Conservation (phyloP, 345 rosid species). For the Lumnitzera racemosa region DNA sequence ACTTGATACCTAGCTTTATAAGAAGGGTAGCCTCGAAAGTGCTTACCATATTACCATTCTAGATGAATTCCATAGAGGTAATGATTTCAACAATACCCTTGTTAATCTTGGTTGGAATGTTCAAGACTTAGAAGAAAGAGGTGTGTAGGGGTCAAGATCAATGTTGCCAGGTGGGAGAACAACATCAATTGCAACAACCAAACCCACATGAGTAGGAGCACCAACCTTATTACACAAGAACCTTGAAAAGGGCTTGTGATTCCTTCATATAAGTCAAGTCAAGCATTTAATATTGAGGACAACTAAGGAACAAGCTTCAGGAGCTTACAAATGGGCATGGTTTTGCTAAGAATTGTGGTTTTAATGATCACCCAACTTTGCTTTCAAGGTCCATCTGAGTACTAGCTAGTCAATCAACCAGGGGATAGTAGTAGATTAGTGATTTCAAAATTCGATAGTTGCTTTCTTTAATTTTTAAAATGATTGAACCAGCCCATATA, state of each 20-base stretch:
- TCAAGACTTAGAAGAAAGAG: conserved; percentile 95
- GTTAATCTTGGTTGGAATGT: conserved; percentile 96
- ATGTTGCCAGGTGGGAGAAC: conserved; percentile 95
- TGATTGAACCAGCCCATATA: too few species aligned
- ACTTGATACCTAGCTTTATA: conserved; percentile 83
- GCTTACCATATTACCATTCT: conserved; percentile 93
- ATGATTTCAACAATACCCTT: conserved; percentile 97
- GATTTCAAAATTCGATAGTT: too few species aligned
- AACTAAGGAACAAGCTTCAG: conserved; percentile 1
- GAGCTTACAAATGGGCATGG: conserved; percentile 1
- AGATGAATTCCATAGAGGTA: conserved; percentile 85
- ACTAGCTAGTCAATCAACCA: too few species aligned
- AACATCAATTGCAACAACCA: conserved; percentile 88
- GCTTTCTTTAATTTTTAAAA: too few species aligned
- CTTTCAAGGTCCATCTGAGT: conserved; percentile 25
- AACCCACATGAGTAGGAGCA: conserved; percentile 98
- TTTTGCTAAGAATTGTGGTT: neutral
- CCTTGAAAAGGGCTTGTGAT: too few species aligned
- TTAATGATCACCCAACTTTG: too few species aligned
- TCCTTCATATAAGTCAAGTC: too few species aligned
- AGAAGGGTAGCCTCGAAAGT: conserved; percentile 92
- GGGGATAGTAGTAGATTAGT: too few species aligned
- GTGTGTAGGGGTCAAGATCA: conserved; percentile 94
- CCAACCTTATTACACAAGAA: conserved; percentile 47
- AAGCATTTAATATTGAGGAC: too few species aligned